Evolutionary conservation across 2,329 filamentous ascomycete genomes (phyloP).

Genomic region (Pseudogymnoascus sp.): DNA sequence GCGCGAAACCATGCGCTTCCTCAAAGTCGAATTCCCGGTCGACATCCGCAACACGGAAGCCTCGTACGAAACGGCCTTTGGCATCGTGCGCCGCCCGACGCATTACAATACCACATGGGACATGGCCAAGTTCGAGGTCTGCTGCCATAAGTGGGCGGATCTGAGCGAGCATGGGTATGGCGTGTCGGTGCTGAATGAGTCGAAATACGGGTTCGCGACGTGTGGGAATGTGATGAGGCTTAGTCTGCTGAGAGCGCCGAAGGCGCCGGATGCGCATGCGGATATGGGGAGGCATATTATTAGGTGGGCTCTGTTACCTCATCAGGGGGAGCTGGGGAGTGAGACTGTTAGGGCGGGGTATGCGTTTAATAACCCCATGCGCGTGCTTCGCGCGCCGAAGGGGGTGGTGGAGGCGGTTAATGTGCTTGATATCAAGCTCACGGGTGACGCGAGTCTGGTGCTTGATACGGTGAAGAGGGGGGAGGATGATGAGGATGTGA

Average conservation of each 20-base stretch:
- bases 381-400: slow-evolving; percentile 41
- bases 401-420: slow-evolving; percentile 37
- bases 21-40: slow-evolving; percentile 97
- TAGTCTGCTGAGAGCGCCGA: slow-evolving; percentile 76
- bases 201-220: slow-evolving; percentile 93
- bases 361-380: slow-evolving; percentile 82
- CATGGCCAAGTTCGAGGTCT: slow-evolving; percentile 97
- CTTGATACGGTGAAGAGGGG: slow-evolving; percentile 89
- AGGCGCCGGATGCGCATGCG: slow-evolving; percentile 85
- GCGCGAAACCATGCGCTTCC: slow-evolving; percentile 94
- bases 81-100: slow-evolving; percentile 79
- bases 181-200: slow-evolving; percentile 88
- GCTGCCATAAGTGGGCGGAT: slow-evolving; percentile 90
- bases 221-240: slow-evolving; percentile 83
- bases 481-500: slow-evolving; percentile 75
- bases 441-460: slow-evolving; percentile 60
- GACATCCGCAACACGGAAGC: slow-evolving; percentile 86
- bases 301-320: slow-evolving; percentile 84
- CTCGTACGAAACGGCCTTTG: slow-evolving; percentile 91
- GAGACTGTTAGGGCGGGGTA: slow-evolving; percentile 75
- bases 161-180: slow-evolving; percentile 82
- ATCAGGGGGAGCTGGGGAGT: slow-evolving; percentile 62
- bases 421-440: slow-evolving; percentile 54
- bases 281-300: slow-evolving; percentile 89
- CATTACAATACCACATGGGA: slow-evolving; percentile 98